These are phyloP conservation scores for Penicillium digitatum DNA, from an alignment of 2,329 filamentous ascomycete genomes.

Conservation along the genomic window DNA sequence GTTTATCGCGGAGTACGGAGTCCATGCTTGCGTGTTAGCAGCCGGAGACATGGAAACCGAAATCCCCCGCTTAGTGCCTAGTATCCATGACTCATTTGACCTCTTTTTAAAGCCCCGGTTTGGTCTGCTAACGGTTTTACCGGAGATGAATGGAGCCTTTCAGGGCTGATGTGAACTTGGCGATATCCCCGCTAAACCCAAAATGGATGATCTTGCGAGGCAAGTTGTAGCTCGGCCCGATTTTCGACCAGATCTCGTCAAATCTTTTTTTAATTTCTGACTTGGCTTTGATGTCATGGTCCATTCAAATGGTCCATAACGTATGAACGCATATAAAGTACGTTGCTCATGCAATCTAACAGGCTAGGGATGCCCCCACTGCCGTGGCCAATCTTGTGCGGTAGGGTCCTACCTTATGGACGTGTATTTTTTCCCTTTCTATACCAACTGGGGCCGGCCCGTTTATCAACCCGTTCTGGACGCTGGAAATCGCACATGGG, in stretches of 20 bases:
- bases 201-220: constrained; percentile 28
- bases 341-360: not conserved
- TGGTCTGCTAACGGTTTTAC: not conserved
- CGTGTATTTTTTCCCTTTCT: not conserved
- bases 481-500: not conserved
- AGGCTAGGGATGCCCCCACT: not conserved
- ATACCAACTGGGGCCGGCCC: constrained; percentile 3
- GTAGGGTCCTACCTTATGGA: not conserved
- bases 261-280: not conserved
- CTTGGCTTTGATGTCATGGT: constrained; percentile 9
- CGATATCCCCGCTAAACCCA: constrained; percentile 24
- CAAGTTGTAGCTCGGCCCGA: constrained; percentile 10
- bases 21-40: not conserved
- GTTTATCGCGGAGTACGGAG: not conserved
- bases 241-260: constrained; percentile 12
- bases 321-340: not conserved
- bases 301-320: not conserved
- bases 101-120: not conserved
- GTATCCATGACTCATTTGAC: not conserved
- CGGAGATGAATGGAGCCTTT: not conserved
- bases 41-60: not conserved
- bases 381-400: not conserved
- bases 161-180: constrained; percentile 1
- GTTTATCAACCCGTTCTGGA: constrained; percentile 1
- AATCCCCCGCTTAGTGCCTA: no score